phyloP scores from a whole-genome alignment of 306 rosid genomes.

The Prunus padus region DNA sequence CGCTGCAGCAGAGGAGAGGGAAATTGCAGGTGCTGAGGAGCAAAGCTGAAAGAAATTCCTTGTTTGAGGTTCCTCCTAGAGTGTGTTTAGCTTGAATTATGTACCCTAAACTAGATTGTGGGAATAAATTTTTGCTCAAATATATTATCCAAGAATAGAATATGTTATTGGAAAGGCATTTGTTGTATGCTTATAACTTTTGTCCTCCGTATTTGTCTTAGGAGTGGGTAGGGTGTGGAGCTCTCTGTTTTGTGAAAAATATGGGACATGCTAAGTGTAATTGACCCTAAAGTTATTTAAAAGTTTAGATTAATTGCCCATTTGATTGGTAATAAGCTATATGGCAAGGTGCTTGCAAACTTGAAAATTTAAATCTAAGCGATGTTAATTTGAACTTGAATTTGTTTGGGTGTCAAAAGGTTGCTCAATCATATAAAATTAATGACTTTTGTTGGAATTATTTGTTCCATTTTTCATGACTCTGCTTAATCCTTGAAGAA shows the following conservation, averaged over 20 bases:
- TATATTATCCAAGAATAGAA: slow-evolving; percentile 8
- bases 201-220: neutral
- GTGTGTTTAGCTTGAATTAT: slow-evolving; percentile 11
- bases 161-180: slow-evolving; percentile 7
- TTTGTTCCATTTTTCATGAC: no score
- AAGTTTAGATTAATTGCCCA: neutral
- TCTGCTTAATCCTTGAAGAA: no score
- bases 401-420: no score
- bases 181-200: neutral
- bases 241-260: neutral
- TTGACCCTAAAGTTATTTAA: neutral
- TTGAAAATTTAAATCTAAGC: neutral
- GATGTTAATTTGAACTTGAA: no score
- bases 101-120: neutral
- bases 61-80: neutral
- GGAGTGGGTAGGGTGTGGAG: neutral
- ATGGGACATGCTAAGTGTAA: neutral
- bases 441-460: no score
- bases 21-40: slow-evolving; percentile 21
- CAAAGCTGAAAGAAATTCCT: slow-evolving; percentile 22
- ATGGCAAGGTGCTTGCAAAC: neutral
- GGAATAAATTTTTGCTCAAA: slow-evolving; percentile 1
- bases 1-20: slow-evolving; percentile 49
- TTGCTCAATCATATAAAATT: no score
- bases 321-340: neutral